Evolutionary conservation across 2,329 filamentous ascomycete genomes (phyloP), one percentile per base, ranked within the genome.

Genomic region (Aspergillus intermedius): DNA sequence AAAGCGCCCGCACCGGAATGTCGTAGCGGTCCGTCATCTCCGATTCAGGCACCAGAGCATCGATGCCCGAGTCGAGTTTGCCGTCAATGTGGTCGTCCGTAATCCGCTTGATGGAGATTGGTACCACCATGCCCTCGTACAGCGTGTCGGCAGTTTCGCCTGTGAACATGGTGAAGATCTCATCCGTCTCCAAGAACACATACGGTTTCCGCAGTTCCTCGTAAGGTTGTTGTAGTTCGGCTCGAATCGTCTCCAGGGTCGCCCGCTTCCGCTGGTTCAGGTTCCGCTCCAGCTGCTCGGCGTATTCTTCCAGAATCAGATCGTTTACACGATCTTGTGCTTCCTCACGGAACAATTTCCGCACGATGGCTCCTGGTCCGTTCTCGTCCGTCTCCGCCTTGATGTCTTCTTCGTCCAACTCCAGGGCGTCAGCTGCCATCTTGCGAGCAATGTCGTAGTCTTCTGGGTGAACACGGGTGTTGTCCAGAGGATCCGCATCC

Each of bases 381-480:
- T 90, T 88, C 62, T 96, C 89, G 56, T 95, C 88, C 4, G 86
- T 87, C 71, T 97, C 91, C 1, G 87, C 89, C 70, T 95, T 94
- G 65, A 98, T 89, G 61, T 98, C 93, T 73, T 98, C 93, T 71
- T 98, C 93, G 59, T 98, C 93, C 57, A 98, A 78, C 65, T 96
- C 91, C 43, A 98, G 77, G 13, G 93, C 93, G 75, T 98, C 93
- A 3, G 93, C 93, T 17, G 93, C 93, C 86, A 98, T 97, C 73
- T 98, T 98, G 59, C 91, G 88, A 44, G 90, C 93, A 53, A 98
- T 84, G 59, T 98, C 93, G 69, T 98, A 98, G 66, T 98, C 93
- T 74, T 98, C 93, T 1, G 93, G 93, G 63, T 98, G 93, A 15
- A 98, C 90, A 74, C 93, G 87, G 42, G 93, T 98, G 65, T 93